These are phyloP conservation scores for Diplodia mutila DNA, from an alignment of 2,329 filamentous ascomycete species.

Conservation along the genomic window DNA sequence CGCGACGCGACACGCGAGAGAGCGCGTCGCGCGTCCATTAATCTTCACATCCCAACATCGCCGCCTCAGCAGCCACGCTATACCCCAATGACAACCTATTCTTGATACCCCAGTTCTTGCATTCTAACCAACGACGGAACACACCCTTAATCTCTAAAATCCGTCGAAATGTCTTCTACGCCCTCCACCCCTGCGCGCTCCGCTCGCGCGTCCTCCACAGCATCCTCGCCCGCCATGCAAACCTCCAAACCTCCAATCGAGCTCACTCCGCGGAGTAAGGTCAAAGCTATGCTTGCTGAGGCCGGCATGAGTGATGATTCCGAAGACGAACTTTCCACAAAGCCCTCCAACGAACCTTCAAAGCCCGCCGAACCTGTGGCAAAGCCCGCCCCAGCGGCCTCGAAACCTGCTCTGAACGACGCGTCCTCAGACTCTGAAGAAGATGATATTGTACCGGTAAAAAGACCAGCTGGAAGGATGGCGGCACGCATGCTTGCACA, in stretches of 20 bases:
- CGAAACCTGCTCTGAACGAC: not conserved
- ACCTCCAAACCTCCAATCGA: constrained; percentile 22
- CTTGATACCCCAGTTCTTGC: not conserved
- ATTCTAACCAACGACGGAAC: not conserved
- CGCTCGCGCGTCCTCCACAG: constrained; percentile 17
- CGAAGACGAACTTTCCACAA: constrained; percentile 14
- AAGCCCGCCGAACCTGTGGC: constrained; percentile 4
- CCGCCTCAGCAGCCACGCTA: not conserved
- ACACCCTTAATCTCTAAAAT: not conserved
- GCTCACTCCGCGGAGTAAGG: constrained; percentile 25
- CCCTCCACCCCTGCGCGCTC: constrained; percentile 22
- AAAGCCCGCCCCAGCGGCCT: not conserved
- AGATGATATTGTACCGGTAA: constrained; percentile 35
- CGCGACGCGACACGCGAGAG: constrained; percentile 3
- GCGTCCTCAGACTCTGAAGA: constrained; percentile 29
- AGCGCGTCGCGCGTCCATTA: not conserved
- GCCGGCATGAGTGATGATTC: constrained; percentile 24
- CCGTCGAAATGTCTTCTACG: constrained; percentile 13
- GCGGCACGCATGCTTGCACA: constrained; percentile 62
- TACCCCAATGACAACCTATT: not conserved
- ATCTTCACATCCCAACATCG: not conserved
- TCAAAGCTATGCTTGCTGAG: constrained; percentile 23
- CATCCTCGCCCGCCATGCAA: constrained; percentile 16
- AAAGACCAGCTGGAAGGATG: constrained; percentile 63
- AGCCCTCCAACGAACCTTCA: not conserved